Percentiles rank a stretch among this genome's conserved stretches.
Evolutionary conservation across 768 basidiomycete species (phyloP).

Genomic region (Lactarius indigo): DNA sequence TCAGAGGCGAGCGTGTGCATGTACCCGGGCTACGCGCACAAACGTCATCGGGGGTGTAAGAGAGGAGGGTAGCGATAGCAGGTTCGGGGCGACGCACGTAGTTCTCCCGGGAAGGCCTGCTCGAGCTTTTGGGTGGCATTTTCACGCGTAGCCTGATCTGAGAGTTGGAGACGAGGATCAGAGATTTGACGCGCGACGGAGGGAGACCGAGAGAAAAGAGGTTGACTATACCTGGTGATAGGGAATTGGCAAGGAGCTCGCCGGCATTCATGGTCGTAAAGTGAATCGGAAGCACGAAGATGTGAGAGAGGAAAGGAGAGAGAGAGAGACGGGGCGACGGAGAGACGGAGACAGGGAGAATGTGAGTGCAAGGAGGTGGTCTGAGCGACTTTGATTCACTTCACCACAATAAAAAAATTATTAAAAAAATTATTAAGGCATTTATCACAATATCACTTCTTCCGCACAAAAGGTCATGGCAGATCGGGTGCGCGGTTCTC

Average conservation of each 20-base stretch:
- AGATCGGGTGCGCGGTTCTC: constrained; percentile 50
- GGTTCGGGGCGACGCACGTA: constrained; percentile 56
- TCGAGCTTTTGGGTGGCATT: constrained; percentile 90
- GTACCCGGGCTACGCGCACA: constrained; percentile 73
- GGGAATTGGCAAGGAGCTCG: constrained; percentile 87
- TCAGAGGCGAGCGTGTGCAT: constrained; percentile 86
- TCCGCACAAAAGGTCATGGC: constrained; percentile 39
- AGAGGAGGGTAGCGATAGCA: constrained; percentile 24
- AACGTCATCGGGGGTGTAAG: constrained; percentile 13
- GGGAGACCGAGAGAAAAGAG: constrained; percentile 6
- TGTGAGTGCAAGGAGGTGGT: not conserved
- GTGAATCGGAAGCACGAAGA: constrained; percentile 4
- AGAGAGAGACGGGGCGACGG: not conserved
- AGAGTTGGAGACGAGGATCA: constrained; percentile 24
- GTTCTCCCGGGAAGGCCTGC: constrained; percentile 80
- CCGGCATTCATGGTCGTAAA: constrained; percentile 78
- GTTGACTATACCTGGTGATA: constrained; percentile 73
- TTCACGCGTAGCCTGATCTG: constrained; percentile 88
- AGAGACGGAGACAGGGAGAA: not conserved
- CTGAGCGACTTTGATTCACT: not conserved
- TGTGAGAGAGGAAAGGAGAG: constrained; percentile 14
- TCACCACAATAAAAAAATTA: not conserved
- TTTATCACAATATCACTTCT: not conserved
- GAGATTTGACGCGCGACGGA: constrained; percentile 29
- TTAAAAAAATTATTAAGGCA: not conserved